Percentiles rank a stretch among this genome's conserved stretches.
These are phyloP conservation scores for Xylaria sp. DNA, from an alignment of 2,329 filamentous ascomycete genomes.

Conservation along the genomic window DNA sequence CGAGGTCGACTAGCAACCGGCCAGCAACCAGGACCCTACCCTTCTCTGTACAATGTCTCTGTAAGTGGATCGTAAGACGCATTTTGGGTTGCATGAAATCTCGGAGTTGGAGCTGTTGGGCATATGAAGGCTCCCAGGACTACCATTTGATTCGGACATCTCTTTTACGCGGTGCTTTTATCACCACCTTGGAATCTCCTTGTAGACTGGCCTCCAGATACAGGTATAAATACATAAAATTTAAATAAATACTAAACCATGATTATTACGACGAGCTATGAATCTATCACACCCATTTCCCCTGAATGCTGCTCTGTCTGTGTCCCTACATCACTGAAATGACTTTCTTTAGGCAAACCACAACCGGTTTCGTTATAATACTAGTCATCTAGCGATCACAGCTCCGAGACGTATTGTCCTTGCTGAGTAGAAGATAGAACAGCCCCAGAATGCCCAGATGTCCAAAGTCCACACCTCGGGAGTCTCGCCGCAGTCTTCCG, in stretches of 20 bases:
- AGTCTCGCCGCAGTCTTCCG: too few relatives aligned
- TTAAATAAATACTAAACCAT: not conserved
- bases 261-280: not conserved
- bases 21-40: not conserved
- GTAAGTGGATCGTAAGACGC: conserved; percentile 4
- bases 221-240: not conserved
- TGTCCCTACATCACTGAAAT: too few relatives aligned
- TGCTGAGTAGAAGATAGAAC: too few relatives aligned
- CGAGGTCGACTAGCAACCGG: conserved; percentile 32
- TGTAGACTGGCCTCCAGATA: not conserved
- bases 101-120: conserved; percentile 6
- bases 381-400: too few relatives aligned
- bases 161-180: not conserved
- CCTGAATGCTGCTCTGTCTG: not conserved
- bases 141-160: not conserved
- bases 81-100: conserved; percentile 7
- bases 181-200: not conserved
- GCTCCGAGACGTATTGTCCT: too few relatives aligned
- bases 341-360: too few relatives aligned
- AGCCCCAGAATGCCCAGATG: too few relatives aligned
- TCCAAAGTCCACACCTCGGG: too few relatives aligned
- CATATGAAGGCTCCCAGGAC: not conserved
- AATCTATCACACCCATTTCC: not conserved
- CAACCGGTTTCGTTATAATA: too few relatives aligned
- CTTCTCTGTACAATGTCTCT: conserved; percentile 4